phyloP scores from a whole-genome alignment of 1,139 yeast genomes.

The Petasospora rhodanensis region DNA sequence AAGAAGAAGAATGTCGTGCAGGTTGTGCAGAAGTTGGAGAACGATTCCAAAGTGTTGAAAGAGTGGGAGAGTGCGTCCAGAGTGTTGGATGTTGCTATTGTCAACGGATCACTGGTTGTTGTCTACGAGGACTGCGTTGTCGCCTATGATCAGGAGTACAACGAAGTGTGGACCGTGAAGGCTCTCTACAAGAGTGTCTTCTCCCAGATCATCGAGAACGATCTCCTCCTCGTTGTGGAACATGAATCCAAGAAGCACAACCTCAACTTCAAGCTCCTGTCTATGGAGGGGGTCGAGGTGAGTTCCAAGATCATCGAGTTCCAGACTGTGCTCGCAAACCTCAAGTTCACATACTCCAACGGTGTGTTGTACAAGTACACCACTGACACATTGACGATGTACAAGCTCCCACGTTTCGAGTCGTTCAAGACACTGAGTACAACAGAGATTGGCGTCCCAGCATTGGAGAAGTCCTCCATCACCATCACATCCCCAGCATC shows the following conservation, averaged over 20 bases:
- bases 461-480: conserved; percentile 1
- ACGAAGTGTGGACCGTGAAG: conserved; percentile 14
- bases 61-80: conserved; percentile 15
- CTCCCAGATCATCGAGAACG: conserved; percentile 17
- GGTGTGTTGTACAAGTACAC: conserved; percentile 22
- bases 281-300: conserved; percentile 25
- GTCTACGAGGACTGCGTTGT: conserved; percentile 11
- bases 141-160: conserved; percentile 10
- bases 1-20: conserved; percentile 5
- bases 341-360: conserved; percentile 16
- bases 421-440: conserved; percentile 23
- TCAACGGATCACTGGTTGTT: conserved; percentile 8
- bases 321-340: conserved; percentile 3
- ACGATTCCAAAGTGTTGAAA: conserved; percentile 20
- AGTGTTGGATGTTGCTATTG: conserved; percentile 11
- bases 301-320: conserved; percentile 23
- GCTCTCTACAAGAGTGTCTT: conserved; percentile 15
- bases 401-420: conserved; percentile 30
- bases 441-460: conserved; percentile 18
- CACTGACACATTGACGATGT: conserved; percentile 11
- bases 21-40: conserved; percentile 17
- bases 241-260: conserved; percentile 31
- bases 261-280: conserved; percentile 38
- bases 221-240: conserved; percentile 20
- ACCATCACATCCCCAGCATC: conserved; percentile 29